A percentile compares a stretch with the other conserved stretches of the same genome.
Conservation (phyloP, 2,329 filamentous ascomycete genomes). For the Samsoniella hepiali region DNA sequence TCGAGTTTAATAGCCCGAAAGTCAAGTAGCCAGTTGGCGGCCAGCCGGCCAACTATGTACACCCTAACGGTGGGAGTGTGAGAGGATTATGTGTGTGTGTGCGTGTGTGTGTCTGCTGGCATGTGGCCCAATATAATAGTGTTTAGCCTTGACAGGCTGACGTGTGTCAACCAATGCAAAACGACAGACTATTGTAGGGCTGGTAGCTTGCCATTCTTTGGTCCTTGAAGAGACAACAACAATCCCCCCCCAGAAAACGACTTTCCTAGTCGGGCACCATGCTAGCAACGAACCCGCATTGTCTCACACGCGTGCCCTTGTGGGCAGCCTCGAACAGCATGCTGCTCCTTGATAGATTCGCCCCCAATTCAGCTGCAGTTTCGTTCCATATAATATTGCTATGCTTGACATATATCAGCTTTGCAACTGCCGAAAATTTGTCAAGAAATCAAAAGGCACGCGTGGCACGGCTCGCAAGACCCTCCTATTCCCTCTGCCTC, state of each 20-base stretch:
- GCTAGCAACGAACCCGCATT: not conserved
- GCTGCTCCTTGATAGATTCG: not conserved
- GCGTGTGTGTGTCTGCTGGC: not conserved
- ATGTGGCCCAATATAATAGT: not conserved
- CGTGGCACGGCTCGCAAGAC: not conserved
- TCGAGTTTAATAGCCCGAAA: not conserved
- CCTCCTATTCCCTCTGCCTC: too few species aligned
- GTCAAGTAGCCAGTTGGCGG: not conserved
- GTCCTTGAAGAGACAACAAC: not conserved
- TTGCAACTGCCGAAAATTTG: not conserved
- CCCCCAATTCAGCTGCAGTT: not conserved
- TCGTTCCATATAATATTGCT: not conserved
- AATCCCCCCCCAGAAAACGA: not conserved
- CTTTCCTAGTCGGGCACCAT: not conserved
- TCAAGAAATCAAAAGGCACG: not conserved
- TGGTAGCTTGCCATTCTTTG: not conserved
- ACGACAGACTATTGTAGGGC: not conserved
- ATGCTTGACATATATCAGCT: not conserved
- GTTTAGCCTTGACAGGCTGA: not conserved
- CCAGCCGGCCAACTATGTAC: not conserved
- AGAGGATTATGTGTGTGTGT: too few species aligned
- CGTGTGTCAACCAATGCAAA: not conserved
- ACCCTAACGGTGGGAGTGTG: not conserved
- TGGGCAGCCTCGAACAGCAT: not conserved
- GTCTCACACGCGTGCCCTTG: not conserved